Percentiles rank a stretch among this genome's conserved stretches.
These are phyloP conservation scores for Coleophoma cylindrospora DNA, from an alignment of 2,329 filamentous ascomycete genomes.

Conservation along the genomic window DNA sequence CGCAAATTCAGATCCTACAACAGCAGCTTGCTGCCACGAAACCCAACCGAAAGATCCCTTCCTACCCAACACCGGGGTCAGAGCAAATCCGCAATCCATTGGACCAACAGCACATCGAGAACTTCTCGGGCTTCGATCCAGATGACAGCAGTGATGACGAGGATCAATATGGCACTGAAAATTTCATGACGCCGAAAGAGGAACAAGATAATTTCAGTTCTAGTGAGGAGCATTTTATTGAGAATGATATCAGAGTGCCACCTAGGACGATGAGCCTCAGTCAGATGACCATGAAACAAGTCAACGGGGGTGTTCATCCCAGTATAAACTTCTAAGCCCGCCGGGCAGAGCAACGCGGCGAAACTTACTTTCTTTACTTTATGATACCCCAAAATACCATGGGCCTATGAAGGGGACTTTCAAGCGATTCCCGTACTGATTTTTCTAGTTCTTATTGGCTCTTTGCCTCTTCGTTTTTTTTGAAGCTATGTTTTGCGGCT, in stretches of 20 bases:
- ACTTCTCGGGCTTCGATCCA: constrained; percentile 23
- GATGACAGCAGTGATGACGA: constrained; percentile 20
- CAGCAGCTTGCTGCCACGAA: constrained; percentile 14
- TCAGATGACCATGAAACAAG: constrained; percentile 43
- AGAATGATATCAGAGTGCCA: background rate
- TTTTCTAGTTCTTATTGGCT: too few relatives aligned
- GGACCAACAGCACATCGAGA: background rate
- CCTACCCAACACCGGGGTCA: constrained; percentile 12
- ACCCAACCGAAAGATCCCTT: background rate
- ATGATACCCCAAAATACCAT: too few relatives aligned
- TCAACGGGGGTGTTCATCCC: background rate
- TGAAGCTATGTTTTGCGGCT: too few relatives aligned
- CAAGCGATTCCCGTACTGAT: too few relatives aligned
- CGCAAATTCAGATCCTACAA: constrained; percentile 46
- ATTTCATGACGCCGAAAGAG: constrained; percentile 49
- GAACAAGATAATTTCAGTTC: constrained; percentile 33
- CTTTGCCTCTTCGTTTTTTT: too few relatives aligned
- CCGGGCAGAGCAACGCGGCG: too few relatives aligned
- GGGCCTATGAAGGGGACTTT: too few relatives aligned
- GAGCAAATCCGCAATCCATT: constrained; percentile 1
- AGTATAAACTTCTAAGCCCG: constrained; percentile 11
- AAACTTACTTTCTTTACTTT: too few relatives aligned
- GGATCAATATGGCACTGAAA: constrained; percentile 32
- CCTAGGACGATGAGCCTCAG: constrained; percentile 61
- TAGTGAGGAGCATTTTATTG: constrained; percentile 38